Base-by-base conservation (phyloP, 139 green algal genomes). In the Chlamydomonas schloesseri region DNA sequence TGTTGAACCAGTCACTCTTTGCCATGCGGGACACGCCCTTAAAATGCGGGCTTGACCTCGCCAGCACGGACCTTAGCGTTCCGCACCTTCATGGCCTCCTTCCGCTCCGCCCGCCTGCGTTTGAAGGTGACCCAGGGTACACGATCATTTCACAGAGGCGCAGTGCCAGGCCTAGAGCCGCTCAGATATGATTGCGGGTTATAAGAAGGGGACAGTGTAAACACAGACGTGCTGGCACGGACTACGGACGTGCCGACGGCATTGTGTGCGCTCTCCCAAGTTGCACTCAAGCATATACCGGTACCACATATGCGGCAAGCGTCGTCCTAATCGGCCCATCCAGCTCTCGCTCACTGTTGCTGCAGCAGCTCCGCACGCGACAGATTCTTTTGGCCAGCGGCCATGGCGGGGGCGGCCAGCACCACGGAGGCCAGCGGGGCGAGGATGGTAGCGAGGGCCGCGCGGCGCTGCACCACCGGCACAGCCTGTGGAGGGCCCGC, bases 261-360 rank as follows among this genome's bases (percentile, higher is more conserved):
- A n/a, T n/a, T n/a, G n/a, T n/a, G n/a, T n/a, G n/a, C n/a, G n/a
- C n/a, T n/a, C n/a, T n/a, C n/a, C n/a, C n/a, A n/a, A n/a, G n/a
- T n/a, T n/a, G n/a, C n/a, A n/a, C n/a, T n/a, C n/a, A n/a, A n/a
- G n/a, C n/a, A n/a, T n/a, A n/a, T n/a, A n/a, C n/a, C n/a, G n/a
- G n/a, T n/a, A n/a, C n/a, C n/a, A n/a, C n/a, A n/a, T n/a, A n/a
- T n/a, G n/a, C n/a, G n/a, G n/a, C n/a, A n/a, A n/a, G n/a, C n/a
- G n/a, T n/a, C n/a, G n/a, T n/a, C n/a, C n/a, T n/a, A n/a, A n/a
- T n/a, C n/a, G n/a, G n/a, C n/a, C n/a, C n/a, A n/a, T n/a, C n/a
- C n/a, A n/a, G n/a, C n/a, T n/a, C n/a, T n/a, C n/a, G 53, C 81
- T 87, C 28, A 87, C 81, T 87, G 81, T n/a, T 72, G 34, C 26